phyloP scores from a whole-genome alignment of 129 eudicot genomes.

The Flaveria robusta region DNA sequence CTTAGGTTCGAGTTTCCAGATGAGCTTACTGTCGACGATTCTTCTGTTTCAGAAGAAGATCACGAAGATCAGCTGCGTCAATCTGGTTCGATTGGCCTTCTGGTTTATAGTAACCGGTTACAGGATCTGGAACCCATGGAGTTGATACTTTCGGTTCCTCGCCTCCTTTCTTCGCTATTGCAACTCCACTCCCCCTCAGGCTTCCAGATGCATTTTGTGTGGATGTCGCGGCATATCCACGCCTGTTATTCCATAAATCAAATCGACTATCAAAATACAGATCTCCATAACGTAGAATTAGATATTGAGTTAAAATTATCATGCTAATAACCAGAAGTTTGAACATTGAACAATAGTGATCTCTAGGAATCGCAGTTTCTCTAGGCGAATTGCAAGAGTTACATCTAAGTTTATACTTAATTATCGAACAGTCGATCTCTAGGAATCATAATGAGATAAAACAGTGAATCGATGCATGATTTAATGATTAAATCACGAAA shows the following conservation, averaged over 20 bases:
- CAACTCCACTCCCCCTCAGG: neutral
- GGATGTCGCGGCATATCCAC: conserved; percentile 51
- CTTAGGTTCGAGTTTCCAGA: neutral
- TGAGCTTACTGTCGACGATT: neutral
- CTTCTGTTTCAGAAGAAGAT: neutral
- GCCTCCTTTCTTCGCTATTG: conserved; percentile 45
- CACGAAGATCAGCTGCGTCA: neutral
- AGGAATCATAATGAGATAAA: neutral
- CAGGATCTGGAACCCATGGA: conserved; percentile 83
- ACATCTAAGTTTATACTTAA: neutral
- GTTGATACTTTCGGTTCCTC: conserved; percentile 46
- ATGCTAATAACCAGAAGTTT: too few species aligned
- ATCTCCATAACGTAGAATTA: neutral
- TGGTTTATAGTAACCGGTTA: conserved; percentile 2
- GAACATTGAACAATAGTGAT: too few species aligned
- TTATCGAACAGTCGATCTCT: neutral
- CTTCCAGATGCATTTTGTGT: conserved; percentile 40
- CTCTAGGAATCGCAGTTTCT: too few species aligned
- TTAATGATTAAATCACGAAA: neutral
- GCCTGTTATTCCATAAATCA: conserved; percentile 27
- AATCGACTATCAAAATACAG: neutral
- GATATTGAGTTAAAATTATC: neutral
- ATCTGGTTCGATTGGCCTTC: neutral
- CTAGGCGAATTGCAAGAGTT: too few species aligned
- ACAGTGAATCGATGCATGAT: neutral